These are phyloP conservation scores for Clitopilus hobsonii DNA, from an alignment of 768 basidiomycete species.

Conservation along the genomic window DNA sequence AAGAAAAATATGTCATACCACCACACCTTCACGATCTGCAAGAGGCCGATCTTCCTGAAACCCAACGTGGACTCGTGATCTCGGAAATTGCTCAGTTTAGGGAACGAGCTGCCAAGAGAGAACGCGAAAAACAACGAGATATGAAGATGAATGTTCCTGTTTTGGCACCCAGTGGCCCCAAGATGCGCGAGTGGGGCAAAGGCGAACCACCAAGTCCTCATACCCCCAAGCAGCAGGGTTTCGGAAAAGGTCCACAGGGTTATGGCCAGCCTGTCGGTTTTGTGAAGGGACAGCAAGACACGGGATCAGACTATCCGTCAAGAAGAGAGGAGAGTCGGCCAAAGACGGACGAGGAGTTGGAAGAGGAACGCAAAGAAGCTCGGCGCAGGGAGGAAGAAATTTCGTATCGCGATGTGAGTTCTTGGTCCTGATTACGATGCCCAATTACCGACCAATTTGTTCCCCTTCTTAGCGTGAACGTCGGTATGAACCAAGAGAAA, in stretches of 20 bases:
- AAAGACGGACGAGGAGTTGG: slow-evolving; percentile 87
- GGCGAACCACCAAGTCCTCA: slow-evolving; percentile 26
- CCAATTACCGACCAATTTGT: not conserved
- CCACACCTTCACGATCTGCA: slow-evolving; percentile 96
- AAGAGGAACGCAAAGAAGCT: slow-evolving; percentile 73
- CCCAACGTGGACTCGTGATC: slow-evolving; percentile 86
- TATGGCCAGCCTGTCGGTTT: slow-evolving; percentile 82
- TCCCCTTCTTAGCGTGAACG: slow-evolving; percentile 73
- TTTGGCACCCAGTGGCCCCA: slow-evolving; percentile 65
- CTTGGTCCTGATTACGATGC: not conserved
- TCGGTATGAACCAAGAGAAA: slow-evolving; percentile 88
- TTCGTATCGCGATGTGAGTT: slow-evolving; percentile 81
- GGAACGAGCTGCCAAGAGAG: slow-evolving; percentile 87
- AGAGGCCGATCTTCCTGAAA: slow-evolving; percentile 95
- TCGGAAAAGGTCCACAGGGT: slow-evolving; percentile 66
- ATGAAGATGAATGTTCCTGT: slow-evolving; percentile 55
- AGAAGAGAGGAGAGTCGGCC: not conserved
- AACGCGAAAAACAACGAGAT: slow-evolving; percentile 84
- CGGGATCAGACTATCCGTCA: slow-evolving; percentile 24
- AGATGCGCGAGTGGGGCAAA: slow-evolving; percentile 77
- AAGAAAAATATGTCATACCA: slow-evolving; percentile 86
- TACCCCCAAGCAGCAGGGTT: slow-evolving; percentile 42
- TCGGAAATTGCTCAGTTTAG: slow-evolving; percentile 96
- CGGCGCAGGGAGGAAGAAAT: slow-evolving; percentile 76
- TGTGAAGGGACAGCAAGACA: slow-evolving; percentile 52